Percentiles rank a stretch among this genome's conserved stretches.
These are phyloP conservation scores for Huntiella decipiens DNA, from an alignment of 2,329 filamentous ascomycete species.

Conservation along the genomic window DNA sequence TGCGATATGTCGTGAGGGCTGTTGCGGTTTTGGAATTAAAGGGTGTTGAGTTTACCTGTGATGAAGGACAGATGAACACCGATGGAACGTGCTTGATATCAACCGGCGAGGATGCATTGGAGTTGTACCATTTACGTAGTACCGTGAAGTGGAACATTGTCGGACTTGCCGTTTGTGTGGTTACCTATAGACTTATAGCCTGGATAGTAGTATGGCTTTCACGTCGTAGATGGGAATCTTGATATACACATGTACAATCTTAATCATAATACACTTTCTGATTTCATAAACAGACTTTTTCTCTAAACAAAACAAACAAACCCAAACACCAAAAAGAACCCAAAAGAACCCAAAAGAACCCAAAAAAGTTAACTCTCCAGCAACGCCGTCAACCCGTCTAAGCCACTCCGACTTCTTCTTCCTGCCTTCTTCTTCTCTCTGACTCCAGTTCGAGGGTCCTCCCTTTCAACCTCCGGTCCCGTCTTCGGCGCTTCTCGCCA, in stretches of 20 bases:
- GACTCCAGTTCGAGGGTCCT: background rate
- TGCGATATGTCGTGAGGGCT: slow-evolving; percentile 50
- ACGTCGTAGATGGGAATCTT: no score
- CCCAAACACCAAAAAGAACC: background rate
- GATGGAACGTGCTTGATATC: slow-evolving; percentile 44
- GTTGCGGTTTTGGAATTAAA: slow-evolving; percentile 46
- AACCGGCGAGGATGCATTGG: slow-evolving; percentile 46
- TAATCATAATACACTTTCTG: no score
- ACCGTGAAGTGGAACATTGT: slow-evolving; percentile 42
- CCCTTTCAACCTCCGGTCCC: background rate
- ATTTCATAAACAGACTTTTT: background rate
- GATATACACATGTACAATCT: no score
- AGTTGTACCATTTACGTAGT: slow-evolving; percentile 46
- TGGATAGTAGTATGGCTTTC: slow-evolving; percentile 29
- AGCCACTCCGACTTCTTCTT: background rate
- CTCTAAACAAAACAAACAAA: background rate
- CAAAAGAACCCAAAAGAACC: background rate
- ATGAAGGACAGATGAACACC: slow-evolving; percentile 35
- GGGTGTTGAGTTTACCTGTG: slow-evolving; percentile 44
- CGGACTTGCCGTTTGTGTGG: slow-evolving; percentile 40
- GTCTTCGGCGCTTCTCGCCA: background rate
- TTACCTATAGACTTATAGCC: slow-evolving; percentile 46
- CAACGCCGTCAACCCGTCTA: no score
- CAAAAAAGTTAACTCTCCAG: no score
- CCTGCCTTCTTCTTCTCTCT: background rate